phyloP scores from a whole-genome alignment of 2,329 filamentous ascomycete genomes.

The Diaporthe australafricana region DNA sequence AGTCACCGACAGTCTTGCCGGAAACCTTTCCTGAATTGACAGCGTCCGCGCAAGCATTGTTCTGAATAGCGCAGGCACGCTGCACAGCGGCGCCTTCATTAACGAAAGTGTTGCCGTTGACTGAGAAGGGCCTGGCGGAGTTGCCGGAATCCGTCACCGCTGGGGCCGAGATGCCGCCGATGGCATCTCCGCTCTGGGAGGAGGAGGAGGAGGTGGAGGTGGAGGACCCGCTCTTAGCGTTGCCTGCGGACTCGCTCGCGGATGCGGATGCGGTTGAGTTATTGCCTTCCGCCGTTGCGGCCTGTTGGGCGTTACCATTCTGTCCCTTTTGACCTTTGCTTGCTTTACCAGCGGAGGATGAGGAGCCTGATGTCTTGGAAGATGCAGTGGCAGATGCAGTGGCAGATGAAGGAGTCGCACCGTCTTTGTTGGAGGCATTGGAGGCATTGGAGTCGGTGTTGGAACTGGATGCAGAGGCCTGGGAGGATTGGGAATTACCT shows the following conservation, averaged over 20 bases:
- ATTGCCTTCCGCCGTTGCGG: constrained; percentile 21
- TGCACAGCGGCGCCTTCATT: constrained; percentile 66
- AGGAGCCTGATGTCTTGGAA: constrained; percentile 27
- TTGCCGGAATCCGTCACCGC: constrained; percentile 61
- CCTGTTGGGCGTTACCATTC: constrained; percentile 29
- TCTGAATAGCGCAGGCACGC: constrained; percentile 72
- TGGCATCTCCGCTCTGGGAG: constrained; percentile 46
- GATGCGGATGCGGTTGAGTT: constrained; percentile 14
- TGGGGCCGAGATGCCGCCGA: constrained; percentile 66
- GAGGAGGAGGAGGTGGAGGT: constrained; percentile 23
- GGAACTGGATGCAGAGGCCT: constrained; percentile 5
- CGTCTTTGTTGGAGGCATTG: neutral
- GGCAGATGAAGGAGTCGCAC: constrained; percentile 25
- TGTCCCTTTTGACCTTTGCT: constrained; percentile 17
- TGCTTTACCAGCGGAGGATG: constrained; percentile 26
- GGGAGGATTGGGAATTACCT: constrained; percentile 32
- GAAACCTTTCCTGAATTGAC: constrained; percentile 61
- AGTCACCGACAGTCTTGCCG: constrained; percentile 60
- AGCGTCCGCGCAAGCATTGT: constrained; percentile 69
- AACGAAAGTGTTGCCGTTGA: constrained; percentile 69
- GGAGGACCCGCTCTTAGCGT: constrained; percentile 21
- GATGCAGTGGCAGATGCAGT: constrained; percentile 25
- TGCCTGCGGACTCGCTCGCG: constrained; percentile 23
- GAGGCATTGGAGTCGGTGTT: constrained; percentile 30
- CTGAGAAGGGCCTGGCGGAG: constrained; percentile 63